Percentiles rank a stretch among this genome's conserved stretches.
Conservation (phyloP, 2,329 filamentous ascomycete species). For the Shiraia sp. region DNA sequence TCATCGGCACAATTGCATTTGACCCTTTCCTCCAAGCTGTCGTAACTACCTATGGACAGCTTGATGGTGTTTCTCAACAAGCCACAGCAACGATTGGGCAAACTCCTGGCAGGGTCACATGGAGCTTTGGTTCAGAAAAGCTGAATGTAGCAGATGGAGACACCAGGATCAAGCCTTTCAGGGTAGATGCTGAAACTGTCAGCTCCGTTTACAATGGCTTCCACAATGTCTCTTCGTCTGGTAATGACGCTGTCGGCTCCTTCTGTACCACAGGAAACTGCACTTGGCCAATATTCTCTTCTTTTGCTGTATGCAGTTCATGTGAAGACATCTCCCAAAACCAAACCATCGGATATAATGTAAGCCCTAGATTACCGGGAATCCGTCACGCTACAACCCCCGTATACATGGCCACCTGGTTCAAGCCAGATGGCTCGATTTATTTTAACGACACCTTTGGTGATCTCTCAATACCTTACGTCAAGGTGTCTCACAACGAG, state of each 20-base stretch:
- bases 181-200: too few relatives aligned
- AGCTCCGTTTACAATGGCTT: slow-evolving; percentile 15
- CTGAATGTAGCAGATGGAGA: too few relatives aligned
- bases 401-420: neutral
- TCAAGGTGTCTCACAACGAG: too few relatives aligned
- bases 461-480: too few relatives aligned
- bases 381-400: neutral
- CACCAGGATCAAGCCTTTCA: too few relatives aligned
- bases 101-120: too few relatives aligned
- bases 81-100: too few relatives aligned
- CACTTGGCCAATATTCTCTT: slow-evolving; percentile 8
- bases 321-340: slow-evolving; percentile 12
- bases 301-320: slow-evolving; percentile 10
- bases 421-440: too few relatives aligned
- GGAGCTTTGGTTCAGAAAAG: too few relatives aligned
- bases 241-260: neutral
- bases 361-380: neutral
- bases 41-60: slow-evolving; percentile 1
- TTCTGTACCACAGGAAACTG: slow-evolving; percentile 13
- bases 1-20: slow-evolving; percentile 6
- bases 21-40: slow-evolving; percentile 14
- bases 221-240: neutral
- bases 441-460: too few relatives aligned
- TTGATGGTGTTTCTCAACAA: slow-evolving; percentile 2
- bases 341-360: neutral